These are phyloP conservation scores for Dioscorea alata DNA, from an alignment of 106 monocot species.

Conservation along the genomic window DNA sequence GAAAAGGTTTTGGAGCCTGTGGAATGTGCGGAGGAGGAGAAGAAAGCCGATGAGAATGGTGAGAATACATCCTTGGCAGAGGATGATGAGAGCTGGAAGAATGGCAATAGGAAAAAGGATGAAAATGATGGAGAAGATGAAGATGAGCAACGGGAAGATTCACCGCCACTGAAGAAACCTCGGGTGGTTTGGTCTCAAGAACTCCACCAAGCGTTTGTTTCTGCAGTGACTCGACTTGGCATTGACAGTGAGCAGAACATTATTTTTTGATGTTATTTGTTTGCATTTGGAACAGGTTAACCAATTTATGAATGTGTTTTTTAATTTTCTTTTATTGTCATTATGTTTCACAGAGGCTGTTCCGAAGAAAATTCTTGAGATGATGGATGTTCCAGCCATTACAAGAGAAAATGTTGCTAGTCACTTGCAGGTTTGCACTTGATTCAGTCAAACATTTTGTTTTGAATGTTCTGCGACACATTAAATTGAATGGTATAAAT, in stretches of 20 bases:
- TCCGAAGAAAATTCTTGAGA: no score
- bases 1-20: neutral
- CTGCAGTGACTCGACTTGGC: constrained; percentile 21
- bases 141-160: constrained; percentile 14
- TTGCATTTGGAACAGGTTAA: no score
- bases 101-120: constrained; percentile 16
- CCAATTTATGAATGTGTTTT: no score
- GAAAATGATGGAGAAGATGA: constrained; percentile 12
- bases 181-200: constrained; percentile 26
- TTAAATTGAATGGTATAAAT: no score
- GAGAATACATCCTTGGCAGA: constrained; percentile 8
- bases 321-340: no score
- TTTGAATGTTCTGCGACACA: no score
- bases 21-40: constrained; percentile 13
- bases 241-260: constrained; percentile 15
- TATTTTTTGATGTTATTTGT: no score
- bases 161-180: constrained; percentile 14
- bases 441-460: no score
- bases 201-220: constrained; percentile 22
- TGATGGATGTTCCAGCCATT: no score
- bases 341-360: no score
- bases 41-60: constrained; percentile 3
- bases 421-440: no score
- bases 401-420: no score
- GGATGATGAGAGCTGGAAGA: neutral